Conservation (phyloP, 495 filamentous ascomycete species). For the Emericellopsis terricola region DNA sequence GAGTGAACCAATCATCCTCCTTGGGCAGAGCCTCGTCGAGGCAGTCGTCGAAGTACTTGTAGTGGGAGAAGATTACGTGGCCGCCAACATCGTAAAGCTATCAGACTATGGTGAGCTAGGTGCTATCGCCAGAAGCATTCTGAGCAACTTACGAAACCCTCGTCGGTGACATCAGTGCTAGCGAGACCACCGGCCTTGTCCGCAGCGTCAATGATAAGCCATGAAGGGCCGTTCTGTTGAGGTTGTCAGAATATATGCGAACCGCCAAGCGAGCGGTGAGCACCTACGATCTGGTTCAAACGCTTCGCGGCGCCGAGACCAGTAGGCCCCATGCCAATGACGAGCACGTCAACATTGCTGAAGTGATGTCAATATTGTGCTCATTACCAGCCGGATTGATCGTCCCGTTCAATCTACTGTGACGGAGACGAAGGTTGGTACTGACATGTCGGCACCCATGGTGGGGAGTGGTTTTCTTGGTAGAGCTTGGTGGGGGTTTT, state of each 20-base stretch:
- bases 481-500: slow-evolving; percentile 5
- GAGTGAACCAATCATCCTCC: slow-evolving; percentile 87
- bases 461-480: slow-evolving; percentile 7
- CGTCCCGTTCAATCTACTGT: slow-evolving; percentile 1
- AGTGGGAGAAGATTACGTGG: slow-evolving; percentile 99
- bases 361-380: too few relatives aligned
- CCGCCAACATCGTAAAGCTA: slow-evolving; percentile 98
- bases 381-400: slow-evolving; percentile 10
- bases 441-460: slow-evolving; percentile 17
- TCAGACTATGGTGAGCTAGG: slow-evolving; percentile 8
- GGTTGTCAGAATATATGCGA: slow-evolving; percentile 8
- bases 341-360: slow-evolving; percentile 87
- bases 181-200: slow-evolving; percentile 91
- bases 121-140: neutral
- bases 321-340: slow-evolving; percentile 96
- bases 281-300: slow-evolving; percentile 77
- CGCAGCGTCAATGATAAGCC: slow-evolving; percentile 88
- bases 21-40: slow-evolving; percentile 91
- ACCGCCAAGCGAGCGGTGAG: slow-evolving; percentile 9
- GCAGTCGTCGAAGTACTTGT: slow-evolving; percentile 99
- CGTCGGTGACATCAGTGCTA: slow-evolving; percentile 86
- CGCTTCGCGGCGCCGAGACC: slow-evolving; percentile 95
- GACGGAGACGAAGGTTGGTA: neutral
- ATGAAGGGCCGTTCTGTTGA: slow-evolving; percentile 66
- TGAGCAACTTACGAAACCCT: slow-evolving; percentile 76